Conservation (phyloP, 1,139 yeast species). For the Yamadazyma dushanensis region DNA sequence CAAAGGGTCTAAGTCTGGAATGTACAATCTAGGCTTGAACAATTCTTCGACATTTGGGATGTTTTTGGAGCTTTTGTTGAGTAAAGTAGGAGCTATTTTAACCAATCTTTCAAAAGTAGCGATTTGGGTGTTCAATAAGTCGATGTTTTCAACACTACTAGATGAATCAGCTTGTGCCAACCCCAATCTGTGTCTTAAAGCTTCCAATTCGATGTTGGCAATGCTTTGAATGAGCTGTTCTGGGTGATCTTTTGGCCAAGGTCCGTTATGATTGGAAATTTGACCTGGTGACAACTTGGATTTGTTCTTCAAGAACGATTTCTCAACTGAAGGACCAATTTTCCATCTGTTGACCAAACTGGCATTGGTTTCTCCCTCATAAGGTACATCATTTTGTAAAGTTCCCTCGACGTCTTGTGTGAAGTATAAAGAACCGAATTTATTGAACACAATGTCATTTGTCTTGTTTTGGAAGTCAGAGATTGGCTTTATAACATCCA, state of each 20-base stretch:
- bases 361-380: constrained; percentile 59
- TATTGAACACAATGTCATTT: constrained; percentile 57
- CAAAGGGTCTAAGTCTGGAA: constrained; percentile 90
- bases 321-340: constrained; percentile 87
- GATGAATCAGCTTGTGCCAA: constrained; percentile 57
- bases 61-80: constrained; percentile 49
- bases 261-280: constrained; percentile 61
- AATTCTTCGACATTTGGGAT: constrained; percentile 62
- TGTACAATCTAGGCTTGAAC: constrained; percentile 69
- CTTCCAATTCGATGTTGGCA: constrained; percentile 68
- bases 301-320: constrained; percentile 71
- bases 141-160: constrained; percentile 40
- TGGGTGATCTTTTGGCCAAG: constrained; percentile 66
- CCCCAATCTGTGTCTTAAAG: constrained; percentile 54
- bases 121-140: constrained; percentile 48
- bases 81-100: constrained; percentile 53
- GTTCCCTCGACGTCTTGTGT: constrained; percentile 53
- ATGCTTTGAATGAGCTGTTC: constrained; percentile 60
- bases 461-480: constrained; percentile 58
- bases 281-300: constrained; percentile 43
- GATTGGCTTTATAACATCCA: constrained; percentile 60
- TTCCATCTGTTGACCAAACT: constrained; percentile 71
- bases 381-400: constrained; percentile 51
- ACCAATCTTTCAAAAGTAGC: constrained; percentile 60
- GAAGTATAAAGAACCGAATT: constrained; percentile 82